Base-by-base conservation (phyloP, 1,139 yeast genomes). In the Nematodospora anomalae region DNA sequence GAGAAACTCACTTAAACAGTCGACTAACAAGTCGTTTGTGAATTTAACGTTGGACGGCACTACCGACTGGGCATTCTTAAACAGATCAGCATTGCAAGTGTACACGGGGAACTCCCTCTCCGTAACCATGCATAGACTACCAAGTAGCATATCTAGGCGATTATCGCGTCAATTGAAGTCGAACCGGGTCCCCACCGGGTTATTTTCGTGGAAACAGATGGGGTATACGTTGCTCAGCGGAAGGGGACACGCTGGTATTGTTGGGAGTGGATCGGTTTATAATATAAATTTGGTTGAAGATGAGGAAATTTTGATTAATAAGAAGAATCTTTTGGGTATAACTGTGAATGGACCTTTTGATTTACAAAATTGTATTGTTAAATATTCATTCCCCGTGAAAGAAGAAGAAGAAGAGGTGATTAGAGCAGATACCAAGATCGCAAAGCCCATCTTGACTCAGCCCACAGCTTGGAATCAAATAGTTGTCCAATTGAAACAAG, bases 61-160 rank as follows among this genome's bases (percentile, higher is more conserved):
- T 1, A 58, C 58, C 16, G 87, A 80, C 47, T 80, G 85, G 84
- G 83, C 83, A 1, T 42, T 80, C 3, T 60, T 80, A 32, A 62
- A 72, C 30, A 58, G 64, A 3, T 52, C 62, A 9, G 67, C 79
- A 0, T 53, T 80, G 18, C 77, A 76, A 35, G 74, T 69, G 1
- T 77, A 68, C 45, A 57, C 74, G 2, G 86, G 86, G 1, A 63
- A 69, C 23, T 67, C 80, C 1, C 57, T 80, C 31, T 51, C 57
- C 11, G 52, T 77, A 2, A 54, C 58, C 1, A 55, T 66, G 36
- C 57, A 56, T 28, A 42, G 52, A 20, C 41, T 67, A n/a, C 85
- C 85, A 3, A 51, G 51, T 18, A 53, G 47, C 2, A 59, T 76
- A 5, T 62, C 74, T 18, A 55, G 58, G 37, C 52, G 55, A 21